Base-by-base conservation (phyloP, 2,329 filamentous ascomycete species). In the Colletotrichum gigasporum region DNA sequence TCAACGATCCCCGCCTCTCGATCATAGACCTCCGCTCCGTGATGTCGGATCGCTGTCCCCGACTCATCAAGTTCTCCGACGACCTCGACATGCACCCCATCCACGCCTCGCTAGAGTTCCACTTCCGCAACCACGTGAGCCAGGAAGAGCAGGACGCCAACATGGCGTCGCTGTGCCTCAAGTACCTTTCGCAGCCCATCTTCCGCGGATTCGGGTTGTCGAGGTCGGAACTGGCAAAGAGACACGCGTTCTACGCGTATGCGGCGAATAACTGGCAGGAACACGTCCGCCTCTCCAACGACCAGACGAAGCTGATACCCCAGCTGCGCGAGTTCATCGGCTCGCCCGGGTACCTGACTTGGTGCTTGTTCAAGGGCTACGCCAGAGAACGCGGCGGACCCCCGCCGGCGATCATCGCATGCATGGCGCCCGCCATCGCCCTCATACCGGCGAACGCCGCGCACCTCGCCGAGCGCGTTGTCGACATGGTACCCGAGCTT, bases 101-200 rank as follows among this genome's bases (percentile, higher is more conserved):
- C 7, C 65, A 69, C 12, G n/a, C 22, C 0, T 66, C 66, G 2
- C 47, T 69, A 10, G 16, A n/a, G 10, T 5, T 22, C 3, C 67
- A 65, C 14, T 56, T 70, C 20, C 30, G 37, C 6, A 41, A 12
- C 6, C 63, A 67, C 11, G 26, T 70, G 4, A 30, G 61, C 8
- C 8, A 41, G 10, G 44, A 65, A 14, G 65, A 67, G 14, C 66
- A 65, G 20, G 56, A 68, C 12, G 64, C 56, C 5, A 68, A 67
- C 37, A 68, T 71, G 64, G 65, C 58, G 3, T 64, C 62, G 14
- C 16, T 69, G 2, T 71, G 69, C 42, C 37, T 71, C 6, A 65
- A 62, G 35, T 71, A 71, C 50, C 65, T 71, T 4, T 63, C 48
- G 8, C 42, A 47, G 8, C 20, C 52, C 3, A 8, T 18, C 3